phyloP scores from a whole-genome alignment of 2,329 filamentous ascomycete genomes.

The Lecanicillium sp. region DNA sequence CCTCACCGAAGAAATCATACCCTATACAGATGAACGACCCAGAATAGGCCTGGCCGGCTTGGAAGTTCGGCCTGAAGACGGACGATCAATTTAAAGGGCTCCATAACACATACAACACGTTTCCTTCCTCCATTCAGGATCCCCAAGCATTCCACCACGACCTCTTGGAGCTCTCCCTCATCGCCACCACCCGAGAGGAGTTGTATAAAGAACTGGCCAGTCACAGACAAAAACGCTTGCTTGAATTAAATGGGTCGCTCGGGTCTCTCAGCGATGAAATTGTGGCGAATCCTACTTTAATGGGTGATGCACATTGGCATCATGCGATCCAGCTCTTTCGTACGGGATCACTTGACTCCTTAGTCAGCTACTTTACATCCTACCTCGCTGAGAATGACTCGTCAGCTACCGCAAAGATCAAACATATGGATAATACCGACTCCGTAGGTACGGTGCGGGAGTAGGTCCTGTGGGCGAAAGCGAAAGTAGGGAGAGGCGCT shows the following conservation, averaged over 20 bases:
- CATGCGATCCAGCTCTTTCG: constrained; percentile 1
- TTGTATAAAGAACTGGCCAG: neutral
- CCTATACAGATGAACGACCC: neutral
- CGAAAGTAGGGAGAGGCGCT: too few relatives aligned
- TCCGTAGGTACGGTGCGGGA: too few relatives aligned
- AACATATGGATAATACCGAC: too few relatives aligned
- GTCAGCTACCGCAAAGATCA: neutral
- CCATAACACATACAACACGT: neutral
- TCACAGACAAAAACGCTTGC: neutral
- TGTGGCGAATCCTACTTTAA: constrained; percentile 1
- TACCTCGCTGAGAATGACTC: neutral
- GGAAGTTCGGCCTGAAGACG: constrained; percentile 2
- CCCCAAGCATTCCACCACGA: neutral
- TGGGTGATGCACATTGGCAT: constrained; percentile 1
- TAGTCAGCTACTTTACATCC: constrained; percentile 1
- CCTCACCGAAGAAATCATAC: neutral
- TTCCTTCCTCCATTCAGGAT: constrained; percentile 2
- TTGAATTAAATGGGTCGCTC: neutral
- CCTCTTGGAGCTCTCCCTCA: neutral
- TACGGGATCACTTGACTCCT: neutral
- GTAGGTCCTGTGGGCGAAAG: too few relatives aligned
- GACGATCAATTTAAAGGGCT: constrained; percentile 1
- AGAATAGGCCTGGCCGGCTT: neutral
- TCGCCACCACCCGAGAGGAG: neutral
- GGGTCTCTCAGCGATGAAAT: neutral